Base-by-base conservation (phyloP, 2,329 filamentous ascomycete species). In the Chaetomium sp. region DNA sequence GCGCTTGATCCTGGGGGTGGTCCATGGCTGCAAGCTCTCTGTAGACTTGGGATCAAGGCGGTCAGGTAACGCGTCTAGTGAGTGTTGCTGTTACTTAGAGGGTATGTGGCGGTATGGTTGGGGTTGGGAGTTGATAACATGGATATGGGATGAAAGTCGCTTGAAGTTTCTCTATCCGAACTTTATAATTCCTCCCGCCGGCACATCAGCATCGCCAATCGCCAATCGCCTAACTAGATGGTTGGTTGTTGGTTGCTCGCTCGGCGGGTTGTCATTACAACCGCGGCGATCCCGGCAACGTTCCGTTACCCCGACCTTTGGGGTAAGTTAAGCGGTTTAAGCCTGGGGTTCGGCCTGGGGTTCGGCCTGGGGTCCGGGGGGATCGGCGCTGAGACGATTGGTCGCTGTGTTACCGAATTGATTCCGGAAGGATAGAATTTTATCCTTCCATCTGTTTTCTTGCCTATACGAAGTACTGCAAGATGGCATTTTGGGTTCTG, bases 1-100 rank as follows among this genome's bases (percentile, higher is more conserved):
- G 79, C 67, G 81, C 78, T 57, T 81, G 78, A 69, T 86, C 83
- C 70, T 86, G 84, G n/a, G 75, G 76, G 70, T 80, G 77, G 56
- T 67, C 64, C 74, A 75, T 51, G 60, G 19, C 25, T 54, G 57
- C n/a, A 25, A n/a, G 19, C 25, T 9, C 19, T 42, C 29, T 35
- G 29, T n/a, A 2, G 23, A 53, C 25, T 27, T 31, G 35, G 6
- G 19, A 1, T 21, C 7, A 5, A 38, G n/a, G 33, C 29, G n/a
- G 53, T 35, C 21, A 35, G n/a, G 8, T 9, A 9, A 19, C 16
- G 47, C 23, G 45, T 47, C 7, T 35, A 7, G n/a, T 23, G n/a
- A 21, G 45, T 23, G 45, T 47, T 47, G 45, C 19, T 42, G 38
- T n/a, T 19, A 42, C 16, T 42, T 47, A 8, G 45, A 23, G n/a